phyloP scores from a whole-genome alignment of 257 asterid genomes.

The Fraxinus excelsior region DNA sequence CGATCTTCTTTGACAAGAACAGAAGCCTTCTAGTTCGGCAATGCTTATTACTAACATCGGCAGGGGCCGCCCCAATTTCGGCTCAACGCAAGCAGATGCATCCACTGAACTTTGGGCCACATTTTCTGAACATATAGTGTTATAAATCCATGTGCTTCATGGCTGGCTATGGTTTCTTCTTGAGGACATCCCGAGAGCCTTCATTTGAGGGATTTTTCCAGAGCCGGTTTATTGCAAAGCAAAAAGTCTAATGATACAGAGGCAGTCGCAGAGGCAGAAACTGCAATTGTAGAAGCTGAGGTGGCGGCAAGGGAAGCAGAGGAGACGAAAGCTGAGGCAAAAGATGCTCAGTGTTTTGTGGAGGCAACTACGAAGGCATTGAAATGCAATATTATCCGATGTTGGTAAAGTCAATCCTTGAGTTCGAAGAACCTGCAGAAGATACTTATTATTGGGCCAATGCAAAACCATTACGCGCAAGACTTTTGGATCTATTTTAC shows the following conservation, averaged over 20 bases:
- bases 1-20: background rate
- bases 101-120: no score
- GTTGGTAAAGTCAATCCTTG: slow-evolving; percentile 67
- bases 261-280: slow-evolving; percentile 91
- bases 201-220: no score
- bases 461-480: background rate
- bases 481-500: background rate
- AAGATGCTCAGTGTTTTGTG: slow-evolving; percentile 78
- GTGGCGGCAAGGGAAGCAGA: slow-evolving; percentile 83
- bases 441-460: background rate
- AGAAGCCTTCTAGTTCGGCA: background rate
- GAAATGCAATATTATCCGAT: slow-evolving; percentile 51
- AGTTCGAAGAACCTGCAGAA: background rate
- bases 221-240: no score
- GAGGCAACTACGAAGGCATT: slow-evolving; percentile 67
- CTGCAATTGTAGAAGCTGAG: slow-evolving; percentile 81
- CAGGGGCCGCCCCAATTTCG: no score
- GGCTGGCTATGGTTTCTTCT: no score
- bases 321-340: slow-evolving; percentile 91
- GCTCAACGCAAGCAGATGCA: no score
- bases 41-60: no score
- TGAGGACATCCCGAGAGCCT: no score
- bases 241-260: no score
- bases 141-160: no score
- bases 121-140: no score